Evolutionary conservation across 805 yeast genomes (phyloP), one percentile per base, ranked within the genome.

Genomic region (Kazachstania taianensis): DNA sequence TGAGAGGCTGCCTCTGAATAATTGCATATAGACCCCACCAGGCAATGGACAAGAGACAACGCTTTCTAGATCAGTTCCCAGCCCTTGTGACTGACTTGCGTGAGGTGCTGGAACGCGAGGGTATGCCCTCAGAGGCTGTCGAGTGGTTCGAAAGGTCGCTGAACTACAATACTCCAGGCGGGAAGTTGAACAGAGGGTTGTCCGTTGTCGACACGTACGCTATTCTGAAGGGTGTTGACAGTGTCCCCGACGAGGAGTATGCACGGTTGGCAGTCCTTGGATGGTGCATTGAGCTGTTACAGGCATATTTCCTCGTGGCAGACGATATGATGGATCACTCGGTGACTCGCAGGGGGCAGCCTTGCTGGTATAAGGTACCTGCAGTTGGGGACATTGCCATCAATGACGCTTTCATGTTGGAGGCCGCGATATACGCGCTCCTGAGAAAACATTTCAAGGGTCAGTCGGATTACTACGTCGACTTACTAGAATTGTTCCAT

Each of bases 241-340:
- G 79, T 31, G 70, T 87, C 39, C 44, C 68, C 7, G 69, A 56
- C 14, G 82, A 66, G 22, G 92, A 85, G 55, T 89, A 86, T 67
- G 75, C 75, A 59, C 79, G 77, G 52, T 82, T 84, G 26, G 92
- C 96, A 7, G 66, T 87, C 33, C 70, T 92, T 46, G 98, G 98
- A 16, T 92, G 98, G 98, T 71, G 85, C 49, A 76, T 92, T 48
- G 98, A 92, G 66, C 70, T 92, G 46, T 69, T 89, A 49, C 98
- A 89, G 65, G 97, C 96, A 2, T 92, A 84, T 61, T 92, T 92
- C 70, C 71, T 92, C 52, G 97, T 92, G 39, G 94, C 97, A 22
- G 98, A 92, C 60, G 98, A 92, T 59, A 92, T 92, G 77, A 92
- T 92, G 98, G 98, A 92, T 61, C 75, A 77, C 48, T 82, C 95